phyloP scores from a whole-genome alignment of 2,329 filamentous ascomycete species.

The Setomelanomma holmii region DNA sequence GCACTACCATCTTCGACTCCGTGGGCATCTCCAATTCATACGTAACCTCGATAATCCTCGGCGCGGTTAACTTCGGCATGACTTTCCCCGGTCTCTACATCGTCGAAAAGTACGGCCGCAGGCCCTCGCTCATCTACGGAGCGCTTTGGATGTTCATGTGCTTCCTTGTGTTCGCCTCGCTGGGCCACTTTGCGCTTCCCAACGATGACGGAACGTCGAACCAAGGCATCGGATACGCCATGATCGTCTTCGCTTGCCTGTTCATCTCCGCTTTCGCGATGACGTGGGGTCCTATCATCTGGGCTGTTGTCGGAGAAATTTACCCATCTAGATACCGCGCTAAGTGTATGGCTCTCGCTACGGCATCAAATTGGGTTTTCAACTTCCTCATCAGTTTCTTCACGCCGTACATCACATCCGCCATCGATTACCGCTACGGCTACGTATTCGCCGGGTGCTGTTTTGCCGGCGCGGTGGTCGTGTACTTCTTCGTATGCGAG shows the following conservation, averaged over 20 bases:
- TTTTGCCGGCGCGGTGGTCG: constrained; percentile 67
- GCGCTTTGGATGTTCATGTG: constrained; percentile 62
- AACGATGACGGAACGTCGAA: constrained; percentile 41
- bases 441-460: constrained; percentile 80
- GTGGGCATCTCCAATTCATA: constrained; percentile 53
- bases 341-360: constrained; percentile 54
- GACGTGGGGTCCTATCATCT: constrained; percentile 75
- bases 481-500: constrained; percentile 82
- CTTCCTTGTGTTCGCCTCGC: constrained; percentile 62
- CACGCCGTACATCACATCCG: constrained; percentile 77
- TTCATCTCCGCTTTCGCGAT: constrained; percentile 72
- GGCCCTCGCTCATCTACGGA: constrained; percentile 55
- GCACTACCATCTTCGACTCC: constrained; percentile 54
- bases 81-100: constrained; percentile 57
- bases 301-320: constrained; percentile 72
- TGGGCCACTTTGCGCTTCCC: constrained; percentile 55
- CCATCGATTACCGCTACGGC: constrained; percentile 76
- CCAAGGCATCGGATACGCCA: constrained; percentile 61
- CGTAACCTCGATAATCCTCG: constrained; percentile 57
- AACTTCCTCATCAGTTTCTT: constrained; percentile 67
- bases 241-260: constrained; percentile 73
- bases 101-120: constrained; percentile 55
- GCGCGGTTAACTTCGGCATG: constrained; percentile 57
- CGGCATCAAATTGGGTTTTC: constrained; percentile 54
- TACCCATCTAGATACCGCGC: constrained; percentile 65